These are phyloP conservation scores for Syncephalis fuscata DNA, from an alignment of 371 early-diverging fungal species.

Conservation along the genomic window DNA sequence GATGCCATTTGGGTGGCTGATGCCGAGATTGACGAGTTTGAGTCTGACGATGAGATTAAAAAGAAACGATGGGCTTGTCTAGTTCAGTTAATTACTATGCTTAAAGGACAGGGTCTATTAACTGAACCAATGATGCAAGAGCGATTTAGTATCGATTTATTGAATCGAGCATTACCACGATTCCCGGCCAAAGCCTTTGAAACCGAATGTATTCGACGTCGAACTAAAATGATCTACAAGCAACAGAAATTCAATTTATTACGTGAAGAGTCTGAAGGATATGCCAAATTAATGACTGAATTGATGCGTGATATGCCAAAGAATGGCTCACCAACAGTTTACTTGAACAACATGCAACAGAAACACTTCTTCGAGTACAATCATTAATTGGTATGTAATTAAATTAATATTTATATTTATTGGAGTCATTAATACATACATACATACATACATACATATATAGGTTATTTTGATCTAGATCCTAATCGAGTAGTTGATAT, in stretches of 20 bases:
- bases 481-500: slow-evolving; percentile 80
- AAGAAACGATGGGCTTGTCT: no score
- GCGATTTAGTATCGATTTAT: no score
- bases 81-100: no score
- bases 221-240: slow-evolving; percentile 27
- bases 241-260: slow-evolving; percentile 83
- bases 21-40: no score
- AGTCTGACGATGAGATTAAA: no score
- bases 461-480: slow-evolving; percentile 70
- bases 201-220: no score
- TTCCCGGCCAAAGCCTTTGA: no score
- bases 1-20: no score
- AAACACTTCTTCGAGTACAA: neutral
- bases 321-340: slow-evolving; percentile 5
- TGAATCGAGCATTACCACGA: no score
- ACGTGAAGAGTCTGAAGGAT: slow-evolving; percentile 81
- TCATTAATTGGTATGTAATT: slow-evolving; percentile 4
- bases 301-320: slow-evolving; percentile 16
- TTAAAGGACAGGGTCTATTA: no score
- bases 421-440: neutral
- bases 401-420: neutral
- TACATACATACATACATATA: neutral
- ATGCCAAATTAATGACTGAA: slow-evolving; percentile 57
- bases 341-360: slow-evolving; percentile 3
- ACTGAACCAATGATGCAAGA: no score